These are phyloP conservation scores for Candida chilensis DNA, from an alignment of 805 yeast genomes.

Conservation along the genomic window DNA sequence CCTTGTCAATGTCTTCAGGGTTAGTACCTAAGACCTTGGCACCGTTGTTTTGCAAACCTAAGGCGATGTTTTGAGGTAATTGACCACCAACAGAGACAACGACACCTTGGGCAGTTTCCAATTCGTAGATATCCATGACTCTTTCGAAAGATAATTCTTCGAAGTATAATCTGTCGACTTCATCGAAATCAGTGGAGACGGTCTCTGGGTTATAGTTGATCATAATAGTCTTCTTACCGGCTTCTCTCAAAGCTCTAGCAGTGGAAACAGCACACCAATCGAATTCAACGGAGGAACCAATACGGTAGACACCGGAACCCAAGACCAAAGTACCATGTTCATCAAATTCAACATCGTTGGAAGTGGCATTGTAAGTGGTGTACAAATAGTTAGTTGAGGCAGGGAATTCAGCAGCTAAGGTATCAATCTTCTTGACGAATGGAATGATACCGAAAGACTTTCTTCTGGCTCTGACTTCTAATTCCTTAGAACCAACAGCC, in stretches of 20 bases:
- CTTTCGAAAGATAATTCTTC: constrained; percentile 94
- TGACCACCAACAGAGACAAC: constrained; percentile 98
- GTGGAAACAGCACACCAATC: constrained; percentile 99
- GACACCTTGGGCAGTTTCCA: constrained; percentile 84
- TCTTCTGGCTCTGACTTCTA: constrained; percentile 76
- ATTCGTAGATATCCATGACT: constrained; percentile 93
- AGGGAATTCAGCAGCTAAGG: constrained; percentile 98
- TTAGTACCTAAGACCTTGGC: constrained; percentile 89
- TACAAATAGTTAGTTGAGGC: constrained; percentile 93
- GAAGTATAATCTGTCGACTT: constrained; percentile 93
- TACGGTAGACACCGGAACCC: constrained; percentile 98
- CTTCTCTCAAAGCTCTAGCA: constrained; percentile 84
- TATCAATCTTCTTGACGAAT: constrained; percentile 93
- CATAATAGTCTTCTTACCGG: constrained; percentile 89
- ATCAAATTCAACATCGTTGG: constrained; percentile 74
- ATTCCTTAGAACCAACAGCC: constrained; percentile 65
- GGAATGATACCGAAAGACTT: constrained; percentile 76
- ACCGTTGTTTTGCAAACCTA: constrained; percentile 68
- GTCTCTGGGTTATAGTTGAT: constrained; percentile 98
- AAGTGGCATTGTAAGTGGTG: constrained; percentile 90
- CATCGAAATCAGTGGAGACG: constrained; percentile 96
- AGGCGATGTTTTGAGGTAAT: constrained; percentile 94
- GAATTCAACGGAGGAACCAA: constrained; percentile 96
- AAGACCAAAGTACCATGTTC: constrained; percentile 91
- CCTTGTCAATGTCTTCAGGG: constrained; percentile 92